A percentile compares a stretch with the other conserved stretches of the same genome.
These are phyloP conservation scores for Dinochytrium kinnereticum DNA, from an alignment of 371 early-diverging fungal species.

Conservation along the genomic window DNA sequence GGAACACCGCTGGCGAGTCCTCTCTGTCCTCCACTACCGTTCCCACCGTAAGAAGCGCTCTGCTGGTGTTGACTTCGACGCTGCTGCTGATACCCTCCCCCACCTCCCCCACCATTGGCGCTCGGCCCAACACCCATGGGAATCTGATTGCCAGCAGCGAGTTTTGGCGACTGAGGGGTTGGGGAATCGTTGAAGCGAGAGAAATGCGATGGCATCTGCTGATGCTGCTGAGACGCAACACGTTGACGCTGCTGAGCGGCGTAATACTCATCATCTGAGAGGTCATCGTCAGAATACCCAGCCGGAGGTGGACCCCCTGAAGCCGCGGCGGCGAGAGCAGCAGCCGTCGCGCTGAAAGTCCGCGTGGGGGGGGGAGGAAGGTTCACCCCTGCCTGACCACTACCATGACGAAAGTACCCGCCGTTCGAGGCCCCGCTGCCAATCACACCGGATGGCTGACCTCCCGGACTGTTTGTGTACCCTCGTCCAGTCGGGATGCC, in stretches of 20 bases:
- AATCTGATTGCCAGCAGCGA: background rate
- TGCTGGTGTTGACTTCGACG: background rate
- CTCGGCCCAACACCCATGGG: background rate
- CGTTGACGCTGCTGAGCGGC: conserved; percentile 22
- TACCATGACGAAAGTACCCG: background rate
- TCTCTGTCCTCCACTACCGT: background rate
- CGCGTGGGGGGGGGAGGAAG: background rate
- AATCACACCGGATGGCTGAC: too few relatives aligned
- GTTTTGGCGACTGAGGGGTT: conserved; percentile 11
- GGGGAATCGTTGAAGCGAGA: conserved; percentile 13
- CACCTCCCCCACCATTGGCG: too few relatives aligned
- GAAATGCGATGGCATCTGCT: background rate
- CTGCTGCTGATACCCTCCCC: background rate
- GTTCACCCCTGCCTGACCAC: conserved; percentile 13
- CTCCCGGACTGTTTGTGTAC: background rate
- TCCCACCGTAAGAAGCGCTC: background rate
- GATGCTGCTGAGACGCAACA: conserved; percentile 13
- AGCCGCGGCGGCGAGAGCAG: conserved; percentile 28
- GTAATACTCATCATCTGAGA: conserved; percentile 13
- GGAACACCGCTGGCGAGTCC: conserved; percentile 1
- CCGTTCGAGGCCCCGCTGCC: too few relatives aligned
- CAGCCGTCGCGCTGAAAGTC: conserved; percentile 17
- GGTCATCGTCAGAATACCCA: conserved; percentile 26
- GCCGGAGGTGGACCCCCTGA: conserved; percentile 25
- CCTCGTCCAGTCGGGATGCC: background rate